Evolutionary conservation across 441 rosid species (phyloP).

Genomic region (Populus hybrid): DNA sequence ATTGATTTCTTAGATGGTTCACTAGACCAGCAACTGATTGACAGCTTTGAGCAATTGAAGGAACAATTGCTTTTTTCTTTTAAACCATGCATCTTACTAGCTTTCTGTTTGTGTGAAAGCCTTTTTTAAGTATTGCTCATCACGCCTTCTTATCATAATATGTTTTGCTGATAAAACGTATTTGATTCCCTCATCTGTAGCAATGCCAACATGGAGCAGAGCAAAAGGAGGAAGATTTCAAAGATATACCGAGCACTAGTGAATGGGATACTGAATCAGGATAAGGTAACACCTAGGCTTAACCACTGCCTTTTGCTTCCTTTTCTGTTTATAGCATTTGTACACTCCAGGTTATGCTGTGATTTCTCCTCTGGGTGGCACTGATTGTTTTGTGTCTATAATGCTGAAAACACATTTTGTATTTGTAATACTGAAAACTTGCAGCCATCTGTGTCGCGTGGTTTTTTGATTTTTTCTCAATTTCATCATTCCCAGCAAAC

Average conservation of each 20-base stretch:
- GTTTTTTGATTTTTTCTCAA: neutral
- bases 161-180: slow-evolving; percentile 69
- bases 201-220: slow-evolving; percentile 29
- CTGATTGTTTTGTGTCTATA: slow-evolving; percentile 4
- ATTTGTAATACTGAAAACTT: neutral
- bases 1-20: neutral
- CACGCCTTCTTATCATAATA: neutral
- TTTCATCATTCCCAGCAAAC: slow-evolving; percentile 8
- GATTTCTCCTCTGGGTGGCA: neutral
- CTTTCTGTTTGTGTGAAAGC: neutral
- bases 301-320: neutral
- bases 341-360: neutral
- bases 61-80: neutral
- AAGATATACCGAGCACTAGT: slow-evolving; percentile 85
- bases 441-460: neutral
- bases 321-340: neutral
- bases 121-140: neutral
- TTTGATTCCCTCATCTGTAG: slow-evolving; percentile 25
- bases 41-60: neutral
- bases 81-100: neutral
- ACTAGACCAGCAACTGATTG: neutral
- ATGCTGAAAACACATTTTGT: slow-evolving; percentile 5
- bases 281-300: slow-evolving; percentile 42
- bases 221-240: slow-evolving; percentile 50
- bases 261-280: slow-evolving; percentile 56